Evolutionary conservation across 768 basidiomycete species (phyloP), one percentile per base, ranked within the genome.

Genomic region (Cystofilobasidium macerans): DNA sequence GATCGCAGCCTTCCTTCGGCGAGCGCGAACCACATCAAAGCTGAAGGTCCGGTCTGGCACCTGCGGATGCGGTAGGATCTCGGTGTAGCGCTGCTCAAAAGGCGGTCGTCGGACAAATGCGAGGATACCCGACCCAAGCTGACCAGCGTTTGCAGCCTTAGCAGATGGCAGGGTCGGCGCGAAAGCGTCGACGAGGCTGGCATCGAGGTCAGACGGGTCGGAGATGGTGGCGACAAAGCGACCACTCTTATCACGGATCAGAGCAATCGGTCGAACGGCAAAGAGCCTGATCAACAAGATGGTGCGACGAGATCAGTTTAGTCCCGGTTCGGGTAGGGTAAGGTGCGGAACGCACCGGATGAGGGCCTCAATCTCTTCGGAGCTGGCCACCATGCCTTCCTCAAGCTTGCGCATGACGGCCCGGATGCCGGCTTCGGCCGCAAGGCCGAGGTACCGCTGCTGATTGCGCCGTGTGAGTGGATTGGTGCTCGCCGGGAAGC

Each of bases 401-500:
- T 67, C 65, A 20, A 67, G 35, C 60, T 59, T 54, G 36, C 53
- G 47, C 65, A 67, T 67, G 48, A 67, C 13, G 26, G 47, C 51
- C 18, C 60, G 22, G 12, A 67, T 48, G 6, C 65, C 65, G 12
- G 60, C 35, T 60, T 67, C 65, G 16, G 48, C 48, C 32, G 38
- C 58, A 22, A 65, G 45, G 16, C 58, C 65, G 32, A 60, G 38
- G 58, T 42, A 28, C 18, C 48, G 38, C 42, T 47, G 36, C 42
- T 60, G 40, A 8, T 42, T 47, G 20, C 43, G 33, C 32, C 35
- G 45, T 33, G 48, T 53, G 35, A 62, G 32, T 4, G 35, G 28
- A 30, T 67, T 67, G 16, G 65, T 61, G 33, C 65, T 67, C 30
- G 51, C 59, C n/a, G 65, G 65, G 35, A 45, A 67, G 30, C 65